These are phyloP conservation scores for Arachnomyces sp. DNA, from an alignment of 2,329 filamentous ascomycete genomes.

Conservation along the genomic window DNA sequence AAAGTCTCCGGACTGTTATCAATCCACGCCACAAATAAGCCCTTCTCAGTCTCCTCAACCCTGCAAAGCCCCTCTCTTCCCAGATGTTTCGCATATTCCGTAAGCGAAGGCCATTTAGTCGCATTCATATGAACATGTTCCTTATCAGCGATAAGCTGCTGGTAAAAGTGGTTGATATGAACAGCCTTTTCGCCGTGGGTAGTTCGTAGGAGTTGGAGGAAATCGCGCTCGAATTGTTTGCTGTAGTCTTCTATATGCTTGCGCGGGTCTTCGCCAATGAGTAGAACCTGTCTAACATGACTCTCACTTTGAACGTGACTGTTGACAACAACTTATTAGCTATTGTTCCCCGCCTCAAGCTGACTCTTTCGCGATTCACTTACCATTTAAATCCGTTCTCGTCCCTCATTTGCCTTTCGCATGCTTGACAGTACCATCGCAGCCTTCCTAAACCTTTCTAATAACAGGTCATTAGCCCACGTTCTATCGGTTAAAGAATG, in stretches of 20 bases:
- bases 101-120: slow-evolving; percentile 73
- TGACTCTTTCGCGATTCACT: no score
- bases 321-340: slow-evolving; percentile 6
- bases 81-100: slow-evolving; percentile 81
- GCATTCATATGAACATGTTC: slow-evolving; percentile 91
- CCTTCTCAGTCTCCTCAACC: slow-evolving; percentile 80
- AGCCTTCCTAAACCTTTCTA: slow-evolving; percentile 59
- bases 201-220: slow-evolving; percentile 68
- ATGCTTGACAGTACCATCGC: slow-evolving; percentile 85
- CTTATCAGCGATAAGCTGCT: slow-evolving; percentile 83
- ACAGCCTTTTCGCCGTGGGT: slow-evolving; percentile 87
- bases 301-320: slow-evolving; percentile 75
- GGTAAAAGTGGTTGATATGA: slow-evolving; percentile 87
- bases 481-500: background rate
- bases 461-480: slow-evolving; percentile 7
- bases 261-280: slow-evolving; percentile 79
- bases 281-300: slow-evolving; percentile 81
- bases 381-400: slow-evolving; percentile 78
- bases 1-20: slow-evolving; percentile 86
- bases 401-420: slow-evolving; percentile 69
- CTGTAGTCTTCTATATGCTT: slow-evolving; percentile 78
- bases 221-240: slow-evolving; percentile 73
- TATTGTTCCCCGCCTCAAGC: no score
- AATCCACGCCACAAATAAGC: slow-evolving; percentile 79
- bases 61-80: slow-evolving; percentile 80